Evolutionary conservation across 805 yeast species (phyloP).

Genomic region (Hanseniaspora vineae): DNA sequence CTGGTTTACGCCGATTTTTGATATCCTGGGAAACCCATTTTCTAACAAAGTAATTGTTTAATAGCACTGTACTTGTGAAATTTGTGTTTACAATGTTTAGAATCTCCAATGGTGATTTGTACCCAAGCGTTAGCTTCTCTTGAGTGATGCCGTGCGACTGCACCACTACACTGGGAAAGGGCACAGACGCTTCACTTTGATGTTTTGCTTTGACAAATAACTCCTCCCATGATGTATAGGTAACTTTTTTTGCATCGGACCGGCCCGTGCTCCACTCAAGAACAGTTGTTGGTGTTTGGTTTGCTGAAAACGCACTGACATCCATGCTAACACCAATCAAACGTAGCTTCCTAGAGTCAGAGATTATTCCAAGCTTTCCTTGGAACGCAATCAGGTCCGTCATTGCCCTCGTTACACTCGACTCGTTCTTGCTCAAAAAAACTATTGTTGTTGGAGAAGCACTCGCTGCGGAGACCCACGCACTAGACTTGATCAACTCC

Average conservation of each 20-base stretch:
- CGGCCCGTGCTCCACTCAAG: no score
- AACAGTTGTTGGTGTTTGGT: no score
- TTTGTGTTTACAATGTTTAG: slow-evolving; percentile 16
- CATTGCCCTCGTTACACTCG: not conserved
- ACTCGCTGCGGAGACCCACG: not conserved
- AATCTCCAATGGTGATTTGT: slow-evolving; percentile 7
- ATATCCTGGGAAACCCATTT: slow-evolving; percentile 10
- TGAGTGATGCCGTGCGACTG: slow-evolving; percentile 16
- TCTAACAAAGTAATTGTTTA: slow-evolving; percentile 13
- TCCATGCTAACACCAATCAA: no score
- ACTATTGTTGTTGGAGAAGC: not conserved
- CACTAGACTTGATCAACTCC: not conserved
- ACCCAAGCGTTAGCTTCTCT: slow-evolving; percentile 12
- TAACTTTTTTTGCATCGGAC: no score
- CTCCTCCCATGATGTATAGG: no score
- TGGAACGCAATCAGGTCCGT: not conserved
- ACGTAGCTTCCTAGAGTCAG: no score
- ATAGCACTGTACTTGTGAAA: slow-evolving; percentile 15
- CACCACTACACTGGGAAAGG: not conserved
- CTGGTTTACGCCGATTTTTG: not conserved
- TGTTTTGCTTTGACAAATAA: no score
- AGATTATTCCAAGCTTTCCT: not conserved
- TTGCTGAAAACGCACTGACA: no score
- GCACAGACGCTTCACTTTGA: not conserved
- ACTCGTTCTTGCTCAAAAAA: not conserved